These are phyloP conservation scores for Globisporangium parvum DNA, from an alignment of 352 stramenopile species.

Conservation along the genomic window DNA sequence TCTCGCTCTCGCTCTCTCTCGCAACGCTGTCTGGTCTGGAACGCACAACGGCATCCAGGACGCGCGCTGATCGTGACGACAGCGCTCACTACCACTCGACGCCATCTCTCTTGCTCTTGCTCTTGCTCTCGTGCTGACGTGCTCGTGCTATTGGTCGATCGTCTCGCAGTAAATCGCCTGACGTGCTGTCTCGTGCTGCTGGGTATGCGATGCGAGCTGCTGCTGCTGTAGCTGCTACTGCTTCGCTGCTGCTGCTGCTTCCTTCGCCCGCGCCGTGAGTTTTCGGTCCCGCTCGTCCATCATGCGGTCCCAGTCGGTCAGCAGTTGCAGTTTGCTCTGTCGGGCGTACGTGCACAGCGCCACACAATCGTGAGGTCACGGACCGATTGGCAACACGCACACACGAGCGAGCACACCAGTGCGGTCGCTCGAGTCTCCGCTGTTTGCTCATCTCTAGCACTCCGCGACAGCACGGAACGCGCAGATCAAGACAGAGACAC, in stretches of 20 bases:
- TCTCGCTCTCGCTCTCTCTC: too few species aligned
- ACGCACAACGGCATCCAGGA: too few species aligned
- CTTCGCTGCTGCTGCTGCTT: slow-evolving; percentile 9
- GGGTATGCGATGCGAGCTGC: too few species aligned
- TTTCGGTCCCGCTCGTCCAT: slow-evolving; percentile 78
- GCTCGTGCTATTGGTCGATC: neutral
- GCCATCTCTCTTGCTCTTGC: neutral
- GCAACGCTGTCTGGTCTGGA: too few species aligned
- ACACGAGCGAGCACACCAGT: too few species aligned
- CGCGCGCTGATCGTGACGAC: too few species aligned
- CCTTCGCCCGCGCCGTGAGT: slow-evolving; percentile 35
- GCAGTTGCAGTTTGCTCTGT: slow-evolving; percentile 70
- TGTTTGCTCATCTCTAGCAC: neutral
- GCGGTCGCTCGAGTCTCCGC: neutral
- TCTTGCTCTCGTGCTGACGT: too few species aligned
- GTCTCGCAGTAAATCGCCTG: too few species aligned
- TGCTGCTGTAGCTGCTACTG: slow-evolving; percentile 2
- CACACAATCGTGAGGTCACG: neutral
- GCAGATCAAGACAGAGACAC: neutral
- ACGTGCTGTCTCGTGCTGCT: too few species aligned
- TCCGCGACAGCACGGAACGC: neutral
- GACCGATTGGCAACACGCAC: neutral
- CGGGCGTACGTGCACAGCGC: neutral
- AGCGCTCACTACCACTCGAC: too few species aligned
- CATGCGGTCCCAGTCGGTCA: slow-evolving; percentile 78